A percentile compares a stretch with the other conserved stretches of the same genome.
Evolutionary conservation across 495 filamentous ascomycete genomes (phyloP).

Genomic region (Monascus purpureus): DNA sequence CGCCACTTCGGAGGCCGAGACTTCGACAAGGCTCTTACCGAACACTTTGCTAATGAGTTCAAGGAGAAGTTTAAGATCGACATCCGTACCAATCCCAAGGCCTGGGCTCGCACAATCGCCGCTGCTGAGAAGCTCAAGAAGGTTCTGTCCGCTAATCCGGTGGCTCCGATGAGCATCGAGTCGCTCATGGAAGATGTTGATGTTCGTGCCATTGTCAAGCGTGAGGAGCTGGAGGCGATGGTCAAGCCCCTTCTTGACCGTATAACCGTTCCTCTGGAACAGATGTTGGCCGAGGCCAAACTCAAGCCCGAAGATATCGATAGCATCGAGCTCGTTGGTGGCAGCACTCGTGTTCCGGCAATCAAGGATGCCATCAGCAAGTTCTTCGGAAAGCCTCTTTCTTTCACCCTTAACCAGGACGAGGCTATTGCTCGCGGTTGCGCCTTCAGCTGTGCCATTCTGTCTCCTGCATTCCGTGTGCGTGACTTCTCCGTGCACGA

Average conservation of each 20-base stretch:
- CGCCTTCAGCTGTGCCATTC: slow-evolving; percentile 95
- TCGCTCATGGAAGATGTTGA: slow-evolving; percentile 97
- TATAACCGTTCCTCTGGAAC: slow-evolving; percentile 60
- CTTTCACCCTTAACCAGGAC: slow-evolving; percentile 96
- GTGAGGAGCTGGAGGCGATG: slow-evolving; percentile 86
- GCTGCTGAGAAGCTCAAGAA: slow-evolving; percentile 98
- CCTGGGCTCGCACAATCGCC: slow-evolving; percentile 67
- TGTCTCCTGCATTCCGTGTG: slow-evolving; percentile 96
- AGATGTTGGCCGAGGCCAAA: slow-evolving; percentile 84
- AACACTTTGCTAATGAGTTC: slow-evolving; percentile 92
- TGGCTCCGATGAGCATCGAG: slow-evolving; percentile 93
- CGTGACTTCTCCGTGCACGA: slow-evolving; percentile 96
- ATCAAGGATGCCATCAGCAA: slow-evolving; percentile 80
- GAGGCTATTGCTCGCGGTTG: slow-evolving; percentile 94
- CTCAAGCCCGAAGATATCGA: slow-evolving; percentile 87
- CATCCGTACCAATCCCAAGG: slow-evolving; percentile 79
- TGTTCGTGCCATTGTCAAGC: slow-evolving; percentile 76
- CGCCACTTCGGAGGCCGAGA: slow-evolving; percentile 95
- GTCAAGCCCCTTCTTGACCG: slow-evolving; percentile 73
- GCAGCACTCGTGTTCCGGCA: slow-evolving; percentile 84
- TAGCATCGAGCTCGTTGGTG: slow-evolving; percentile 84
- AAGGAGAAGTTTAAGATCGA: slow-evolving; percentile 85
- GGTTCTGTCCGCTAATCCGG: slow-evolving; percentile 88
- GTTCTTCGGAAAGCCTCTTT: slow-evolving; percentile 85
- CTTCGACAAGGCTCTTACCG: slow-evolving; percentile 87